Base-by-base conservation (phyloP, 1,284 basidiomycete genomes). In the Lentinula novae-zelandiae region DNA sequence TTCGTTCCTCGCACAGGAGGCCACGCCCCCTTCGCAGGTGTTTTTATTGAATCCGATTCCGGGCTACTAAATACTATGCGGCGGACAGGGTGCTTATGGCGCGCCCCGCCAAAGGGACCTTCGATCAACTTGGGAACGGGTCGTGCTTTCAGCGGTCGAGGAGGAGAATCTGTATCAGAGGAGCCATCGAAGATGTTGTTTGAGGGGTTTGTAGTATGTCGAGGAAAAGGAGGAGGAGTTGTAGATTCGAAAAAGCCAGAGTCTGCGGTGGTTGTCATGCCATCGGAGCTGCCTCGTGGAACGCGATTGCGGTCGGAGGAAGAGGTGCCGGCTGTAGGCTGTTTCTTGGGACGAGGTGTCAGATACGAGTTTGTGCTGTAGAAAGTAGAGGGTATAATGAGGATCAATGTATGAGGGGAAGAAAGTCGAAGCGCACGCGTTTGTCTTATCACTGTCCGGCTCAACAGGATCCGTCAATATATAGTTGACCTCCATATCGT, bases 401-500 rank as follows among this genome's bases (percentile, higher is more conserved):
- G 13, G 1, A 44, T n/a, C 42, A 44, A n/a, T 13, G n/a, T 44
- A 39, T 12, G 38, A 10, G 10, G 13, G 42, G 42, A 15, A 44
- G 42, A 44, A 7, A 44, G 42, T 13, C 13, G 13, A 44, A 5
- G n/a, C 44, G 20, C 7, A 22, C 44, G n/a, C 17, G 7, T 46
- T 20, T 5, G 44, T 7, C 17, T 20, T 8, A 20, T 46, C 44
- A 27, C 44, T 46, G 27, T 46, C 44, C 20, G 44, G 44, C 17
- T 46, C 44, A 22, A 22, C 9, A 8, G 44, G 5, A 50, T 55
- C 57, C 9, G 46, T 51, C 9, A 62, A 48, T 36, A 62, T 40
- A 31, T 56, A 36, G 22, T 59, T 33, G 33, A 62, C 57, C 44
- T 58, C 57, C 7, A 51, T 36, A 44, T 56, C 57, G 51, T 62